These are phyloP conservation scores for Secale cereale DNA, from an alignment of 176 grass and related monocot genomes.

Conservation along the genomic window DNA sequence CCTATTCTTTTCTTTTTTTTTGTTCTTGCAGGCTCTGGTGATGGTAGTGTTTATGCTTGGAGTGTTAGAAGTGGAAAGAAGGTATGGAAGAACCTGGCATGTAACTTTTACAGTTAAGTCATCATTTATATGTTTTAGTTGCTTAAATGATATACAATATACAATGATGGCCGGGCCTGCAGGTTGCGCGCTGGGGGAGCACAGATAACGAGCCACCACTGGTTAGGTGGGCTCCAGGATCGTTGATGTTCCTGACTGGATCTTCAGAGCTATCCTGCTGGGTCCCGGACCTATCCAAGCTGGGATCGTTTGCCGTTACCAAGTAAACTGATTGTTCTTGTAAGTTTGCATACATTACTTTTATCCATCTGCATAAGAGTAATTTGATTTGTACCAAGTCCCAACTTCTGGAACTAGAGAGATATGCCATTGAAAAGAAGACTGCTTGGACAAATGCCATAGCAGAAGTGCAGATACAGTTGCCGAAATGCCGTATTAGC, in stretches of 20 bases:
- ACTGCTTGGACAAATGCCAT: neutral
- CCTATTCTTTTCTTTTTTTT: neutral
- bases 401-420: neutral
- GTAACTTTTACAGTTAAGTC: neutral
- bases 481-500: neutral
- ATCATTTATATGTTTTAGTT: neutral
- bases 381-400: neutral
- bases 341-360: neutral
- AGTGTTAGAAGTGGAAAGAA: slow-evolving; percentile 90
- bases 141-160: neutral
- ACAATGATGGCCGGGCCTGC: neutral
- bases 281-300: slow-evolving; percentile 90
- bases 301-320: slow-evolving; percentile 50
- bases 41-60: slow-evolving; percentile 96
- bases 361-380: neutral
- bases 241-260: slow-evolving; percentile 78
- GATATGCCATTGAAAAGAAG: neutral
- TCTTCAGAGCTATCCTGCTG: slow-evolving; percentile 97
- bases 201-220: slow-evolving; percentile 88
- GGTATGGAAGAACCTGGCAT: slow-evolving; percentile 31
- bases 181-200: slow-evolving; percentile 96
- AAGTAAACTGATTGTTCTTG: slow-evolving; percentile 39
- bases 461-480: neutral
- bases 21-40: slow-evolving; percentile 71
- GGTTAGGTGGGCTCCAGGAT: slow-evolving; percentile 88